These are phyloP conservation scores for Calamus simplicifolius DNA, from an alignment of 176 grass and related monocot genomes.

Conservation along the genomic window DNA sequence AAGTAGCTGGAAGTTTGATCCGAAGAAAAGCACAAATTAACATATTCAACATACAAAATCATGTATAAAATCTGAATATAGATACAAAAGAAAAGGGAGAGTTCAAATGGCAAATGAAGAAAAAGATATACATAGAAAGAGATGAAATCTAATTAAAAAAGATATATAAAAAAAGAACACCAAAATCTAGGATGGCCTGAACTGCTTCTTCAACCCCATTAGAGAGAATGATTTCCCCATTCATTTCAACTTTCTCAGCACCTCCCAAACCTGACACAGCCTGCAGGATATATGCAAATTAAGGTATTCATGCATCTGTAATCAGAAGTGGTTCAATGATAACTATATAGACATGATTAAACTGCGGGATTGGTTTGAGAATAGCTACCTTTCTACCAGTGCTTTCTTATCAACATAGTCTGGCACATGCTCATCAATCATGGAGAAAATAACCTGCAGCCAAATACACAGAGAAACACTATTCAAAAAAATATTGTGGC, in stretches of 20 bases:
- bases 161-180: too few species aligned
- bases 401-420: constrained; percentile 94
- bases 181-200: constrained; percentile 79
- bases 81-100: too few species aligned
- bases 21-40: too few species aligned
- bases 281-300: constrained; percentile 20
- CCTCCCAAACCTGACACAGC: constrained; percentile 71
- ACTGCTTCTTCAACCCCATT: constrained; percentile 92
- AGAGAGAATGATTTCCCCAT: constrained; percentile 81
- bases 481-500: too few species aligned
- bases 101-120: too few species aligned
- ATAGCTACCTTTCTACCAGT: constrained; percentile 55
- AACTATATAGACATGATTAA: not conserved
- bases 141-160: too few species aligned
- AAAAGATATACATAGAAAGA: too few species aligned
- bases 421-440: constrained; percentile 88
- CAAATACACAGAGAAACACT: not conserved
- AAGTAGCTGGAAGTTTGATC: too few species aligned
- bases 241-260: constrained; percentile 93
- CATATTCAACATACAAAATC: too few species aligned
- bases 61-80: too few species aligned
- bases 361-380: constrained; percentile 14
- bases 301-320: too few species aligned
- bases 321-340: too few species aligned
- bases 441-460: constrained; percentile 89